phyloP scores from a whole-genome alignment of 768 basidiomycete species.

The Mycena filopes region DNA sequence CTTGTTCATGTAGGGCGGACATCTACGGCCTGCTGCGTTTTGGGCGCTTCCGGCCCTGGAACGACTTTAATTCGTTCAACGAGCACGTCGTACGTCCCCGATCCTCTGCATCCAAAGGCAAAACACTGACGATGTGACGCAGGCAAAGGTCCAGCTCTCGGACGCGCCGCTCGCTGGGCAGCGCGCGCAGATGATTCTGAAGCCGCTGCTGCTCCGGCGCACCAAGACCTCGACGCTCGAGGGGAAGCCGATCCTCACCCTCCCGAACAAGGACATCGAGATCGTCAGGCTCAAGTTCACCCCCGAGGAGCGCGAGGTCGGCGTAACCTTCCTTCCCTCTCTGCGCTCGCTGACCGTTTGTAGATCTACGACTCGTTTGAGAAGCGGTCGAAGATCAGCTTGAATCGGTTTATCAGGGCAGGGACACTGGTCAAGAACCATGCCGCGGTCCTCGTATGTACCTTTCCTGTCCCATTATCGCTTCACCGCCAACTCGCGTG shows the following conservation, averaged over 20 bases:
- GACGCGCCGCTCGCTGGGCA: constrained; percentile 72
- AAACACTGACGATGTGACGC: neutral
- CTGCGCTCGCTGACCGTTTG: neutral
- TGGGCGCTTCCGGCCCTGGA: constrained; percentile 75
- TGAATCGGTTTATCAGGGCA: constrained; percentile 70
- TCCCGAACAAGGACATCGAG: constrained; percentile 70
- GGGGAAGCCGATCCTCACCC: constrained; percentile 73
- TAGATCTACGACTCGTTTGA: constrained; percentile 71
- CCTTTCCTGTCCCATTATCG: neutral
- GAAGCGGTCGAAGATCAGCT: constrained; percentile 59
- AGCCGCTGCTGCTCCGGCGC: constrained; percentile 74
- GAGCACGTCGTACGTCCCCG: constrained; percentile 56
- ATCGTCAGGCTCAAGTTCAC: constrained; percentile 72
- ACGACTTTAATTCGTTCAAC: constrained; percentile 78
- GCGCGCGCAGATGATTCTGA: constrained; percentile 75
- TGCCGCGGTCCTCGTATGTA: constrained; percentile 55
- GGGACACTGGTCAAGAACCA: constrained; percentile 79
- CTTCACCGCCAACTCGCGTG: neutral
- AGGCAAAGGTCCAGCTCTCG: constrained; percentile 64
- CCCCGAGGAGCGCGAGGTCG: constrained; percentile 89
- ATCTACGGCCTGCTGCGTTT: constrained; percentile 79
- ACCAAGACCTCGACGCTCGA: constrained; percentile 76
- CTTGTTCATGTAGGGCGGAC: no score
- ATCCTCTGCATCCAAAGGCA: neutral
- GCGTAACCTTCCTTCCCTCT: neutral